Evolutionary conservation across 176 grass and related monocot species (phyloP).

Genomic region (Eleusine indica): DNA sequence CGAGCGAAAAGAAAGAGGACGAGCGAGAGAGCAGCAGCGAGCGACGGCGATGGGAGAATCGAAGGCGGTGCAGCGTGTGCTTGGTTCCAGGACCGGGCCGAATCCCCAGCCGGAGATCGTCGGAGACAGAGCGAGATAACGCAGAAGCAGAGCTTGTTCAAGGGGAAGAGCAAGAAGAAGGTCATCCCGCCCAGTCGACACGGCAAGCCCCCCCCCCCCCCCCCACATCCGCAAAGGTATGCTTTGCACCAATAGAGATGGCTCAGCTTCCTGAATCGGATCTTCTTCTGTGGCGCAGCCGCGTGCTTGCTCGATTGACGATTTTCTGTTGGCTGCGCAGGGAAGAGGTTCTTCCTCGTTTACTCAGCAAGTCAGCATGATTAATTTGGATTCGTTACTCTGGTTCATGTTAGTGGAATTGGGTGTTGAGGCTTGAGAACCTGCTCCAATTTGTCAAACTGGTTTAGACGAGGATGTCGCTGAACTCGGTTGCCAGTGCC

Average conservation of each 20-base stretch:
- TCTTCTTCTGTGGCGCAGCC: not conserved
- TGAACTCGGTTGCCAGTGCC: not conserved
- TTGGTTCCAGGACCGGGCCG: not conserved
- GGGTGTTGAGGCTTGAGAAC: not conserved
- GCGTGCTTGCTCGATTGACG: slow-evolving; percentile 2
- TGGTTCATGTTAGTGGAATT: not conserved
- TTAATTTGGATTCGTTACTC: not conserved
- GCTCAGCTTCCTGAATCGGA: not conserved
- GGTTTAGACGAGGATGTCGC: not conserved
- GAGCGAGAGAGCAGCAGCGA: no score
- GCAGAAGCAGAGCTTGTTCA: slow-evolving; percentile 87
- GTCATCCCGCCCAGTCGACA: slow-evolving; percentile 80
- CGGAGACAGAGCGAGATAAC: slow-evolving; percentile 58
- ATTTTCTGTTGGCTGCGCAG: slow-evolving; percentile 40
- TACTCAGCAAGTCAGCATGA: not conserved
- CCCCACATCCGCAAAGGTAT: slow-evolving; percentile 68
- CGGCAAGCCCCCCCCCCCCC: slow-evolving; percentile 56
- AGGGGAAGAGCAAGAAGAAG: slow-evolving; percentile 79
- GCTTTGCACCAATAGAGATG: not conserved
- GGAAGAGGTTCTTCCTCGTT: slow-evolving; percentile 47
- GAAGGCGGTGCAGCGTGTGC: not conserved
- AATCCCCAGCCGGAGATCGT: not conserved
- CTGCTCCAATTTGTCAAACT: not conserved
- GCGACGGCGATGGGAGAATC: no score
- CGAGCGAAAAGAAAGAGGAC: no score